Percentiles rank a stretch among this genome's conserved stretches.
These are phyloP conservation scores for Cystofilobasidium bisporidii DNA, from an alignment of 768 basidiomycete genomes.

Conservation along the genomic window DNA sequence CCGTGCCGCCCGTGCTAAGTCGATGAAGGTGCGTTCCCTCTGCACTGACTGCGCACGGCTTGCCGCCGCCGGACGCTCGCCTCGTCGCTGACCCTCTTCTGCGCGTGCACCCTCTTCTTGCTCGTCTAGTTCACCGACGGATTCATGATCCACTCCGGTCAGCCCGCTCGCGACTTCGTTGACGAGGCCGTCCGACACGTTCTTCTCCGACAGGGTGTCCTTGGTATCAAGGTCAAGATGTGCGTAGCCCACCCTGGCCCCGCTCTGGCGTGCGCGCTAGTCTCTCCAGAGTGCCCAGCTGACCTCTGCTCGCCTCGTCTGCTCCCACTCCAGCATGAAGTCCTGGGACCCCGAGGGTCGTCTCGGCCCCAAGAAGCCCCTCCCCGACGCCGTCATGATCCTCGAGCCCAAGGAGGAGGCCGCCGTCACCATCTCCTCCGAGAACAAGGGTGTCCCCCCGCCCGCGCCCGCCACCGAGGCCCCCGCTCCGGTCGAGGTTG, in stretches of 20 bases:
- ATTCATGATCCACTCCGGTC: conserved; percentile 78
- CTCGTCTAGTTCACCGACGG: conserved; percentile 95
- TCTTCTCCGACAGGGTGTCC: conserved; percentile 92
- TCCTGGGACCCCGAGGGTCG: conserved; percentile 86
- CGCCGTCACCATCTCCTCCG: conserved; percentile 77
- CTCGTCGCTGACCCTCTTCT: no score
- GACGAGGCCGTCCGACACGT: conserved; percentile 98
- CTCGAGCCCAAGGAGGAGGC: conserved; percentile 83
- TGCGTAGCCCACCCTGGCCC: no score
- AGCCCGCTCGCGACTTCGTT: conserved; percentile 91
- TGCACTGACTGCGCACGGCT: no score
- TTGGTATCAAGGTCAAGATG: conserved; percentile 99
- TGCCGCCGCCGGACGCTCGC: no score
- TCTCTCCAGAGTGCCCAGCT: no score
- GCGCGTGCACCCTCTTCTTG: no score
- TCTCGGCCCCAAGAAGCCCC: conserved; percentile 78
- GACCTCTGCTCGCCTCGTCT: no score
- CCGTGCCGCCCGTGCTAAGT: conserved; percentile 98
- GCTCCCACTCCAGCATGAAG: no score
- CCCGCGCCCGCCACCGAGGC: conserved; percentile 29
- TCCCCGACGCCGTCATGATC: conserved; percentile 89
- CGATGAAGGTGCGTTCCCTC: conserved; percentile 65
- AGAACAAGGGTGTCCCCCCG: conserved; percentile 56
- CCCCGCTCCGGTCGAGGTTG: conserved; percentile 25
- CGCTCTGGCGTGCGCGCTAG: no score